A percentile compares a stretch with the other conserved stretches of the same genome.
phyloP scores from a whole-genome alignment of 108 stramenopile genomes.

The Aurantiochytrium sp. region DNA sequence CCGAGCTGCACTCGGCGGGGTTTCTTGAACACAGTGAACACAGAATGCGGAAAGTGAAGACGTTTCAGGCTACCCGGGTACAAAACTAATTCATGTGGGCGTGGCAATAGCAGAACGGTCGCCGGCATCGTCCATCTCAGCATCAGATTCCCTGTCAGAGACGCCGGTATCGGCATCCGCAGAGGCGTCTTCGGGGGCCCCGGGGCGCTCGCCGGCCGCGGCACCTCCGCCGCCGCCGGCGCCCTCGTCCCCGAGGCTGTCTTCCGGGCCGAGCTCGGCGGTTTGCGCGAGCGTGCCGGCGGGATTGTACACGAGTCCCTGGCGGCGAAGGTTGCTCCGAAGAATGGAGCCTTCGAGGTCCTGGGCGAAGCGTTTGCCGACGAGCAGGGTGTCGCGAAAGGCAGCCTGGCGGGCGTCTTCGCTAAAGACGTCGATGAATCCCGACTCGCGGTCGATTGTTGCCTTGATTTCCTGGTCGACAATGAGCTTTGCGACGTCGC shows the following conservation, averaged over 20 bases:
- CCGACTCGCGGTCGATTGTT: constrained; percentile 1
- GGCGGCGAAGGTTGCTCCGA: background rate
- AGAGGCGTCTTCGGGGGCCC: no score
- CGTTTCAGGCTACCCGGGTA: background rate
- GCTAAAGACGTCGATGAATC: background rate
- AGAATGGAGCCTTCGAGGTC: background rate
- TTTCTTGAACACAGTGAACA: no score
- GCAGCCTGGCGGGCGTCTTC: background rate
- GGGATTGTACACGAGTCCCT: background rate
- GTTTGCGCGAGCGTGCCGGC: no score
- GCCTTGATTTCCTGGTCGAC: background rate
- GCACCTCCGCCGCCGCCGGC: no score
- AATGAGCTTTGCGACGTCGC: background rate
- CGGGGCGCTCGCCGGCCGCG: no score
- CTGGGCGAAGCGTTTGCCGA: background rate
- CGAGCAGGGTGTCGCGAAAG: background rate
- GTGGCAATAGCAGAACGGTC: background rate
- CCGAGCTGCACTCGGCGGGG: no score
- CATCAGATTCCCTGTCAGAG: background rate
- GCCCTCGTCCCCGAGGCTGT: no score
- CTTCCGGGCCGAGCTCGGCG: no score
- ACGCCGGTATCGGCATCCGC: background rate
- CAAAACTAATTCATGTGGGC: background rate
- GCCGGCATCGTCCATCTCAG: background rate
- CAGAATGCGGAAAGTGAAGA: no score